Base-by-base conservation (phyloP, 2,329 filamentous ascomycete genomes). In the Nothomitra cinnamomea region DNA sequence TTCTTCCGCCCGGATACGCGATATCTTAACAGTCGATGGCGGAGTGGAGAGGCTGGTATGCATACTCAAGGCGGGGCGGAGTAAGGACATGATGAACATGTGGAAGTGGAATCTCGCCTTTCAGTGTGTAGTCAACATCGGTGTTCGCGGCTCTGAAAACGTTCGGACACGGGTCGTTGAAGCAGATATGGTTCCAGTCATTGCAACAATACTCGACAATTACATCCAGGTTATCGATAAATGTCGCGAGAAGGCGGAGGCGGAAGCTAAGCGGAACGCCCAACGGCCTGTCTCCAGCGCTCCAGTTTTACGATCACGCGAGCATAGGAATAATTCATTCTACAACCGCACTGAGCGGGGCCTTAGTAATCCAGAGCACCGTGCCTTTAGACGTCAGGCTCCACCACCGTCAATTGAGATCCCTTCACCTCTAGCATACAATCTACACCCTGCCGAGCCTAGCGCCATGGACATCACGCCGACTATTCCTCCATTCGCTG, bases 51-150 rank as follows among this genome's bases (percentile, higher is more conserved):
- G 90, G 59, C 74, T 98, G 61, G 87, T 98, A 66, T 95, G 88
- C 77, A 95, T 98, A 64, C 79, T 98, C 67, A 98, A 98, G 70
- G 87, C 95, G 69, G 92, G 92, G 58, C 79, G 92, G 65, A 95
- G 87, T 71, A 94, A 89, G 69, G 90, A 98, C 67, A 84, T 95
- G 82, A 95, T 96, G 90, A 90, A 95, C 67, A 95, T 95, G 86
- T 98, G 92, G 92, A 96, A 96, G 70, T 98, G 92, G 92, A 98
- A 95, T 65, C 77, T 98, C 58, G 92, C 92, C 53, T 98, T 98
- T 68, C 92, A 96, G 69, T 98, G 92, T 67, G 89, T 96, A 59
- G 92, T 98, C 66, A 98, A 98, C 68, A 96, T 98, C 64, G 92
- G 92, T 55, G 90, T 98, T 56, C 80, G 92, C 60, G 92, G 92